Evolutionary conservation across 345 rosid species (phyloP).

Genomic region (Citrus mangshanensis): DNA sequence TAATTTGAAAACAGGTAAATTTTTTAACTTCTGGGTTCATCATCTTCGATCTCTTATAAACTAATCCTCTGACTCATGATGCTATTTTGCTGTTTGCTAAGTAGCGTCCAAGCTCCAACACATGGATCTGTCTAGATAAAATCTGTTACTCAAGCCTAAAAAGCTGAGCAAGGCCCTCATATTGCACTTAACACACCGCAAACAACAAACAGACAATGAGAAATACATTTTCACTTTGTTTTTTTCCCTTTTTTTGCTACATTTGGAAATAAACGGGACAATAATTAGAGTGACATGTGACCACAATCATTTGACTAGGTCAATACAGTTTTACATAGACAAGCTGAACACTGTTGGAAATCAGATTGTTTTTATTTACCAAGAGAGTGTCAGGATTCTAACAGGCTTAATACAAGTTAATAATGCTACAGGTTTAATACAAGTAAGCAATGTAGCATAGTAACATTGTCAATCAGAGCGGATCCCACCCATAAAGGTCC

Average conservation of each 20-base stretch:
- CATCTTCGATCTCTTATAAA: not conserved
- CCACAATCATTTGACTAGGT: not conserved
- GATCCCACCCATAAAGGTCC: constrained; percentile 90
- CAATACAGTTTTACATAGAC: not conserved
- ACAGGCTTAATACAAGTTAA: not conserved
- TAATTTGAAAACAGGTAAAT: not conserved
- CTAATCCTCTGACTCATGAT: too few relatives aligned
- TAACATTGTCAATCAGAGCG: constrained; percentile 44
- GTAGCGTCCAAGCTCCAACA: too few relatives aligned
- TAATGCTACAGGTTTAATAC: not conserved
- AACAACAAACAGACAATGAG: not conserved
- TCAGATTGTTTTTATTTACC: constrained; percentile 6
- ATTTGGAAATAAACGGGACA: not conserved
- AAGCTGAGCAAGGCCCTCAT: not conserved
- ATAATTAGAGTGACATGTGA: not conserved
- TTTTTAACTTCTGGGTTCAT: not conserved
- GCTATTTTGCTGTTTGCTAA: too few relatives aligned
- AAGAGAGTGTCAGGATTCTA: not conserved
- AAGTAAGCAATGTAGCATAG: constrained; percentile 10
- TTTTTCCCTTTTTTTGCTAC: not conserved
- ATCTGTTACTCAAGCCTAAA: not conserved
- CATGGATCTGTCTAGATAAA: too few relatives aligned
- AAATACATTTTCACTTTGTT: not conserved
- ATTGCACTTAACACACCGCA: not conserved
- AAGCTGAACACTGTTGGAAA: not conserved